These are phyloP conservation scores for Blastocystis sp. DNA, from an alignment of 352 stramenopile species.

Conservation along the genomic window DNA sequence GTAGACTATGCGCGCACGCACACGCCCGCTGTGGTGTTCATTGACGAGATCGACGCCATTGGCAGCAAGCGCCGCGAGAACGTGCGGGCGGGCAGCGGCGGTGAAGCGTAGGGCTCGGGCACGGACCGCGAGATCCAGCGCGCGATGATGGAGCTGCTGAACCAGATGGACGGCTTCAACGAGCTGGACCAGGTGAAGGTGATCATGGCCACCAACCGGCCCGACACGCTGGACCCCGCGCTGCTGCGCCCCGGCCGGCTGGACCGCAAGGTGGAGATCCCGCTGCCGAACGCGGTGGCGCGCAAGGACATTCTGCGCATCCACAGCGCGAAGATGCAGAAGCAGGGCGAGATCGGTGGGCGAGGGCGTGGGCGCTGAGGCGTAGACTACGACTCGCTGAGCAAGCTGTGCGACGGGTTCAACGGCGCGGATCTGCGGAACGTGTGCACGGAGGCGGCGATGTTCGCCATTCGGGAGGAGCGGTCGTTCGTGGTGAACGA, in stretches of 20 bases:
- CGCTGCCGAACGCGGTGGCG: conserved; percentile 93
- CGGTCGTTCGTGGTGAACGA: conserved; percentile 98
- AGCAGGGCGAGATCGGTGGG: conserved; percentile 89
- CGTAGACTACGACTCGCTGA: conserved; percentile 92
- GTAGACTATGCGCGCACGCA: conserved; percentile 89
- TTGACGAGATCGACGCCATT: conserved; percentile 99
- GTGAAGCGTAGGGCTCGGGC: conserved; percentile 82
- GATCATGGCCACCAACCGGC: conserved; percentile 98
- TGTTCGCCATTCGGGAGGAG: conserved; percentile 97
- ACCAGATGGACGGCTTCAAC: conserved; percentile 99
- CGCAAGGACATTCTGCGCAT: conserved; percentile 99
- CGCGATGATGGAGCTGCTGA: conserved; percentile 98
- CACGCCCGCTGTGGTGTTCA: conserved; percentile 99
- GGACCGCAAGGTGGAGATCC: conserved; percentile 99
- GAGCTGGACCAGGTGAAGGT: conserved; percentile 95
- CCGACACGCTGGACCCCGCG: conserved; percentile 97
- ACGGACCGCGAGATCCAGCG: conserved; percentile 94
- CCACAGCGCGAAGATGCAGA: conserved; percentile 93
- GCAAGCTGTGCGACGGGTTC: conserved; percentile 97
- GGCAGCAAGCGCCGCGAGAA: conserved; percentile 85
- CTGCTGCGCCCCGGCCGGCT: conserved; percentile 92
- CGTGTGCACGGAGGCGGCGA: conserved; percentile 89
- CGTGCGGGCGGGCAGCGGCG: conserved; percentile 14
- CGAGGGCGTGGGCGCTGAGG: conserved; percentile 26
- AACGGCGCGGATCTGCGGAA: conserved; percentile 99